These are phyloP conservation scores for Jacaranda mimosifolia DNA, from an alignment of 257 asterid genomes.

Conservation along the genomic window DNA sequence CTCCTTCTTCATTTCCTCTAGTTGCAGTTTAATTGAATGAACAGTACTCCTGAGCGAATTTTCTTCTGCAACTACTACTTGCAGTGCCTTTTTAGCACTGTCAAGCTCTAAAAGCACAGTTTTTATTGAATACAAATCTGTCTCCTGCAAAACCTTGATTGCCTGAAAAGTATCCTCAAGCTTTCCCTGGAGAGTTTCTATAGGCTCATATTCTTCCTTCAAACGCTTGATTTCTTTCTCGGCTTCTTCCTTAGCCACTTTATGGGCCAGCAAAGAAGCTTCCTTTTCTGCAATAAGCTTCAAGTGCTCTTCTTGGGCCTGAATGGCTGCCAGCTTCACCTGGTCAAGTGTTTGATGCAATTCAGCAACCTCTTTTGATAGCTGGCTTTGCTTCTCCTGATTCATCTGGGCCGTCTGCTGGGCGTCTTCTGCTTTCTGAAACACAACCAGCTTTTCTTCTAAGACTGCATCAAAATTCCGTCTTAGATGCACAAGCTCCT, in stretches of 20 bases:
- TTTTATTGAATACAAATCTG: constrained; percentile 45
- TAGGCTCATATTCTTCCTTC: constrained; percentile 49
- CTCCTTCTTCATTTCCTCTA: constrained; percentile 55
- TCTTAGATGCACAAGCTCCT: constrained; percentile 60
- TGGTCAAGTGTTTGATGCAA: constrained; percentile 50
- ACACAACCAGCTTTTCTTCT: constrained; percentile 52
- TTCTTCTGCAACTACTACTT: constrained; percentile 51
- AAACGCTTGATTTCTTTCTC: constrained; percentile 49
- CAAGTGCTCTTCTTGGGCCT: constrained; percentile 60
- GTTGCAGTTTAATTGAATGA: constrained; percentile 43
- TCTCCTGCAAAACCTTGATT: constrained; percentile 57
- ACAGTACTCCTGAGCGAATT: constrained; percentile 38
- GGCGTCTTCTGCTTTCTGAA: constrained; percentile 71
- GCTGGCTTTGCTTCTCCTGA: constrained; percentile 51
- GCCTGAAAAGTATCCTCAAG: constrained; percentile 67
- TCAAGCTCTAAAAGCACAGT: constrained; percentile 51
- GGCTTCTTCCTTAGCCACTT: constrained; percentile 50
- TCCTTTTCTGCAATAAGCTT: constrained; percentile 59
- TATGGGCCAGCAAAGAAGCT: constrained; percentile 42
- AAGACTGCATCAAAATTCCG: constrained; percentile 63
- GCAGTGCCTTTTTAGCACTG: constrained; percentile 48
- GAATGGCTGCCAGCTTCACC: constrained; percentile 51
- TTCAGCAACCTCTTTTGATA: constrained; percentile 58
- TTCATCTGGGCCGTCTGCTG: constrained; percentile 47
- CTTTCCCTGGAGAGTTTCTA: constrained; percentile 56